These are phyloP conservation scores for Astrocystis sublimbata DNA, from an alignment of 495 filamentous ascomycete species.

Conservation along the genomic window DNA sequence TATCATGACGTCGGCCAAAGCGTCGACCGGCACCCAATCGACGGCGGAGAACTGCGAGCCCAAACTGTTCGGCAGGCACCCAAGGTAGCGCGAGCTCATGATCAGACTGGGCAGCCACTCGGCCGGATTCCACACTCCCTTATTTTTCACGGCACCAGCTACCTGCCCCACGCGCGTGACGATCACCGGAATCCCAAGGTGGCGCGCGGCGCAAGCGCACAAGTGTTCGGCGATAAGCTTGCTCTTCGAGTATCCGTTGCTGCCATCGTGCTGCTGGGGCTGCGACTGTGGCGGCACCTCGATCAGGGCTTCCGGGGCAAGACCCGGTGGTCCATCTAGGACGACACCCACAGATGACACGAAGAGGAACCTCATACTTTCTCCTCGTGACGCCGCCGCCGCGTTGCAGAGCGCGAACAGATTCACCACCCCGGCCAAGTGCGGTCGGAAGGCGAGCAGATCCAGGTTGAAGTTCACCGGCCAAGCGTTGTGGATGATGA, in stretches of 20 bases:
- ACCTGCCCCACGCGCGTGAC: conserved; percentile 59
- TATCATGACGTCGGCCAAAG: conserved; percentile 36
- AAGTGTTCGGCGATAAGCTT: conserved; percentile 52
- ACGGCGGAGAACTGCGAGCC: conserved; percentile 37
- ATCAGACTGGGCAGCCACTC: conserved; percentile 58
- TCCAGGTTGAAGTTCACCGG: conserved; percentile 61
- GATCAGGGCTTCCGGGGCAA: conserved; percentile 55
- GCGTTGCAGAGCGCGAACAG: conserved; percentile 40
- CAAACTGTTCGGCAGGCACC: conserved; percentile 39
- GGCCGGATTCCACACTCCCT: conserved; percentile 52
- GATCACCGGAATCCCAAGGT: conserved; percentile 31
- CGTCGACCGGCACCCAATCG: conserved; percentile 54
- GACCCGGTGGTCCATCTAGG: conserved; percentile 27
- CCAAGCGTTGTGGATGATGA: conserved; percentile 61
- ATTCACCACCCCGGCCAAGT: conserved; percentile 47
- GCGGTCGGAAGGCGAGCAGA: conserved; percentile 53
- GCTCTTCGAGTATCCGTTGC: conserved; percentile 56
- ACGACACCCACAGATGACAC: conserved; percentile 47
- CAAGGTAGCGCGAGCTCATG: conserved; percentile 39
- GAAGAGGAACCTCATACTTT: conserved; percentile 37
- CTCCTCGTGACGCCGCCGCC: conserved; percentile 20
- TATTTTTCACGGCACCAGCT: conserved; percentile 44
- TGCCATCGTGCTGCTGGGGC: conserved; percentile 8
- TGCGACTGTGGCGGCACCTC: conserved; percentile 22
- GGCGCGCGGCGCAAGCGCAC: conserved; percentile 40